Evolutionary conservation across 2,329 filamentous ascomycete species (phyloP).

Genomic region (Metarhizium sp.): DNA sequence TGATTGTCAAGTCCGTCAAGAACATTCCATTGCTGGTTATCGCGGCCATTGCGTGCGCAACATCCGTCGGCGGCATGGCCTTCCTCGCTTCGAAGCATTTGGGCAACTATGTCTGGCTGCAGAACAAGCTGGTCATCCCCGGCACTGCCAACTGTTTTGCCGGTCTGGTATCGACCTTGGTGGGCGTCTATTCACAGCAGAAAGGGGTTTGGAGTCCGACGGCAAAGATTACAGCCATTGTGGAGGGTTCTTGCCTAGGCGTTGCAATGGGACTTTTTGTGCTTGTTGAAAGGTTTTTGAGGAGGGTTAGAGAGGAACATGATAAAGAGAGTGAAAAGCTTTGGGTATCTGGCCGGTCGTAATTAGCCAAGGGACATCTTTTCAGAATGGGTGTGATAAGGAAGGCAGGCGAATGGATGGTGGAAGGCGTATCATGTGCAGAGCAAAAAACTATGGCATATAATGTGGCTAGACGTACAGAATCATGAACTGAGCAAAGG

Average conservation of each 20-base stretch:
- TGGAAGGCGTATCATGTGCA: too few species aligned
- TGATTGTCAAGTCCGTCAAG: conserved; percentile 15
- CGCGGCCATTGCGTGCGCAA: conserved; percentile 30
- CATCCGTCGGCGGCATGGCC: conserved; percentile 25
- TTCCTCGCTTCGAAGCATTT: conserved; percentile 34
- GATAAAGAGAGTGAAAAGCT: conserved; percentile 11
- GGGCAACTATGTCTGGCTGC: conserved; percentile 43
- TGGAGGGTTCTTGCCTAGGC: conserved; percentile 22
- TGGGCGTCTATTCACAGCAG: conserved; percentile 39
- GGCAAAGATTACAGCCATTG: conserved; percentile 24
- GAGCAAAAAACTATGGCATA: background rate
- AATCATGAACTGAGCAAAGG: conserved; percentile 19
- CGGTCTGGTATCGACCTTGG: conserved; percentile 38
- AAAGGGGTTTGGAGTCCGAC: conserved; percentile 34
- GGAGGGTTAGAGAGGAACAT: conserved; percentile 20
- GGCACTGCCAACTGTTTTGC: conserved; percentile 36
- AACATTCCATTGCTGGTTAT: conserved; percentile 33
- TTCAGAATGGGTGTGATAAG: background rate
- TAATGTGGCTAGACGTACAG: background rate
- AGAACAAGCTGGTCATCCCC: conserved; percentile 40
- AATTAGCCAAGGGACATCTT: background rate
- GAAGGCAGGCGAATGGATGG: background rate
- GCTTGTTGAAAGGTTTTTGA: conserved; percentile 21
- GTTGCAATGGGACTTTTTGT: conserved; percentile 19
- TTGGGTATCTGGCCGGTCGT: too few species aligned